These are phyloP conservation scores for Colletotrichum caudatum DNA, from an alignment of 2,329 filamentous ascomycete genomes.

Conservation along the genomic window DNA sequence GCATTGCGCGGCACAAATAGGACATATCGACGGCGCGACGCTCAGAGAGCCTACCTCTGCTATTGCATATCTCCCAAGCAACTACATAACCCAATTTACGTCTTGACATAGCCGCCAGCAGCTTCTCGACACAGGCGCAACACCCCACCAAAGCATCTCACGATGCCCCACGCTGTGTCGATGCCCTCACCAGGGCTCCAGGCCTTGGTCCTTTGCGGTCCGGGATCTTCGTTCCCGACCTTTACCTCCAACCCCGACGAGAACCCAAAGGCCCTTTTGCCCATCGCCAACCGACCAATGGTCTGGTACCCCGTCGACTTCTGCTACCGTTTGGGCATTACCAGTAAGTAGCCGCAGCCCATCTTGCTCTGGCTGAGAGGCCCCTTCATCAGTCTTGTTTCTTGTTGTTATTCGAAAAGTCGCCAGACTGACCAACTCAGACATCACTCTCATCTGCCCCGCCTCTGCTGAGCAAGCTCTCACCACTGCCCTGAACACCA, in stretches of 20 bases:
- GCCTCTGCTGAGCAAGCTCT: constrained; percentile 76
- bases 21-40: background rate
- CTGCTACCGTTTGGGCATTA: constrained; percentile 84
- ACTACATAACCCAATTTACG: background rate
- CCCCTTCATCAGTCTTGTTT: constrained; percentile 3
- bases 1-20: constrained; percentile 1
- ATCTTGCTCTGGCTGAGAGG: background rate
- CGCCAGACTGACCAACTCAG: constrained; percentile 53
- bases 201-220: constrained; percentile 85
- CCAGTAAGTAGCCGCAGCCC: constrained; percentile 62
- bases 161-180: constrained; percentile 81
- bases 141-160: constrained; percentile 41
- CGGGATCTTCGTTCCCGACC: constrained; percentile 83
- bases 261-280: constrained; percentile 84
- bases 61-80: background rate
- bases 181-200: constrained; percentile 83
- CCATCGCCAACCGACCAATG: constrained; percentile 88
- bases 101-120: constrained; percentile 3
- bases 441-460: constrained; percentile 72
- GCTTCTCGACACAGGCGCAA: constrained; percentile 8
- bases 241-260: constrained; percentile 85
- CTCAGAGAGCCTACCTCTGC: background rate
- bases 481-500: constrained; percentile 77
- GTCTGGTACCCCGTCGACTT: constrained; percentile 91
- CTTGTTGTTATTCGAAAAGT: constrained; percentile 7